Evolutionary conservation across 2,329 filamentous ascomycete species (phyloP).

Genomic region (Nakataea oryzae): DNA sequence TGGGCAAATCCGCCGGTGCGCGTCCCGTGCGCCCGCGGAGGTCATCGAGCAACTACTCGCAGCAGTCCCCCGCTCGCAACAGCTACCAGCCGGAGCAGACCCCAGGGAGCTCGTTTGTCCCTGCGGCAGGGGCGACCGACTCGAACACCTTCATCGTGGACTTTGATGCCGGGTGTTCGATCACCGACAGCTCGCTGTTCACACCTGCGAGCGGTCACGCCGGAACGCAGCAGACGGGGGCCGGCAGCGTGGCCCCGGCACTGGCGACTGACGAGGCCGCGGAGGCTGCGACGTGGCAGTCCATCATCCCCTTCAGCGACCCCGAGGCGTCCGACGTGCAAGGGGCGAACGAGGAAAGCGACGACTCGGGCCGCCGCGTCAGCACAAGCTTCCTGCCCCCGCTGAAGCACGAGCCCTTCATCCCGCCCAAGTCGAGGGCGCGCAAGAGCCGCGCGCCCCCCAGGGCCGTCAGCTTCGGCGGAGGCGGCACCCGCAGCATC

Average conservation of each 20-base stretch:
- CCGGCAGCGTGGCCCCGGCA: not conserved
- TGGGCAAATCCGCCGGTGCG: not conserved
- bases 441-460: slow-evolving; percentile 1
- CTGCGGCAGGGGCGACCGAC: no score
- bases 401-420: slow-evolving; percentile 25
- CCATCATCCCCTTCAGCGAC: not conserved
- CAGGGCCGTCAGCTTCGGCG: not conserved
- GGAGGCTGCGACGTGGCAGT: not conserved
- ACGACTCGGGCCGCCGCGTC: slow-evolving; percentile 3
- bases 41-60: slow-evolving; percentile 2
- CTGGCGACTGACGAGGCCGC: not conserved
- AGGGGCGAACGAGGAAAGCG: not conserved
- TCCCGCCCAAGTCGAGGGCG: slow-evolving; percentile 17
- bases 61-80: not conserved
- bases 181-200: no score
- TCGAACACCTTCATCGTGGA: no score
- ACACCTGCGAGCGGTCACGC: no score
- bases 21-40: not conserved
- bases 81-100: no score
- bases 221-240: no score
- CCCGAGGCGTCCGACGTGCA: slow-evolving; percentile 1
- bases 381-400: slow-evolving; percentile 23
- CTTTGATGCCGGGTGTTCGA: no score
- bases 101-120: no score
- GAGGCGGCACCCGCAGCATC: not conserved